Evolutionary conservation across 139 green algal genomes (phyloP).

Genomic region (Trebouxia sp.): DNA sequence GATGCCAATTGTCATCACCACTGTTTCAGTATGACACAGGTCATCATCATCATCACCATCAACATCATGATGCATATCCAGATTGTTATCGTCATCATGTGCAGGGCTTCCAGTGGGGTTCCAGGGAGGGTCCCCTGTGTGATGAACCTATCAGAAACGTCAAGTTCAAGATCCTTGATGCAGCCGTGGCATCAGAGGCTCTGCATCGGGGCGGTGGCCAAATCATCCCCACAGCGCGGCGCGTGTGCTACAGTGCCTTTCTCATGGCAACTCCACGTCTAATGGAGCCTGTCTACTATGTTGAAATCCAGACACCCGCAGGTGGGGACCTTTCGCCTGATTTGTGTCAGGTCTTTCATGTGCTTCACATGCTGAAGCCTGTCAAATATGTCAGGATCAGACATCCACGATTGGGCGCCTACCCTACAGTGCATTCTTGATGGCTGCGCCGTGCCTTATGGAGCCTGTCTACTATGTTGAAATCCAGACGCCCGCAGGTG

Average conservation of each 20-base stretch:
- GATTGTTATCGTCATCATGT: not conserved
- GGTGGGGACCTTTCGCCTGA: slow-evolving; percentile 18
- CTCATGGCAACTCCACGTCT: slow-evolving; percentile 96
- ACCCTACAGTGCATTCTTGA: slow-evolving; percentile 95
- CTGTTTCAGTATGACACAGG: too few relatives aligned
- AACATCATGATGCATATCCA: not conserved
- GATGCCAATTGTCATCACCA: too few relatives aligned
- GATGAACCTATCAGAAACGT: slow-evolving; percentile 98
- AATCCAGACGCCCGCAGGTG: slow-evolving; percentile 58
- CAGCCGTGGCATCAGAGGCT: slow-evolving; percentile 63
- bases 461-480: slow-evolving; percentile 88
- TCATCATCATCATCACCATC: not conserved
- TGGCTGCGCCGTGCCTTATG: slow-evolving; percentile 97
- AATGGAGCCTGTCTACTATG: slow-evolving; percentile 94
- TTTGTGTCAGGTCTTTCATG: too few relatives aligned
- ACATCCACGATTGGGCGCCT: too few relatives aligned
- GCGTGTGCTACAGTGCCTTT: slow-evolving; percentile 94
- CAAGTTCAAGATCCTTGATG: slow-evolving; percentile 94
- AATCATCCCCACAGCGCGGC: slow-evolving; percentile 79
- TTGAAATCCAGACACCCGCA: slow-evolving; percentile 61
- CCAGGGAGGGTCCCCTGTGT: slow-evolving; percentile 94
- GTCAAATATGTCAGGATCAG: too few relatives aligned
- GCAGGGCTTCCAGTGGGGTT: slow-evolving; percentile 97
- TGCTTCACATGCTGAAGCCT: too few relatives aligned
- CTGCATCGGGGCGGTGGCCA: slow-evolving; percentile 90